Evolutionary conservation across 768 basidiomycete species (phyloP).

Genomic region (Pseudohyphozyma bogoriensis): DNA sequence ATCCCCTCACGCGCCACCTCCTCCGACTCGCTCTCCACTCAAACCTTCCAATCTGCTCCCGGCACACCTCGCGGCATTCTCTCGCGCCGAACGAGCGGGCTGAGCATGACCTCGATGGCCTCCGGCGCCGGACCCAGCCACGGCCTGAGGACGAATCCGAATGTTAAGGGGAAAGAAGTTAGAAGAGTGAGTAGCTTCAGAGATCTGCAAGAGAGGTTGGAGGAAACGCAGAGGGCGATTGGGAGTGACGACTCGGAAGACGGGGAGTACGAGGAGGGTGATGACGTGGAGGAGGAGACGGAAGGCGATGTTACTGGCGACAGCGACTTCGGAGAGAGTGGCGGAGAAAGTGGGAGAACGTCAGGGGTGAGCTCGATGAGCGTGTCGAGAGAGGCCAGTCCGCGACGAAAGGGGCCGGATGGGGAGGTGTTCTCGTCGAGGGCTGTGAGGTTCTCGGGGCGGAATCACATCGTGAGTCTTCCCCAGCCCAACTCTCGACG

Average conservation of each 20-base stretch:
- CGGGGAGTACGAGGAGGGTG: neutral
- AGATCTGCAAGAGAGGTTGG: slow-evolving; percentile 21
- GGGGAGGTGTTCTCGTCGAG: neutral
- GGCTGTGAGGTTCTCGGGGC: neutral
- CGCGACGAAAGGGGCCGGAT: too few relatives aligned
- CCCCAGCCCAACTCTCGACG: neutral
- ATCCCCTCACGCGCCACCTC: slow-evolving; percentile 15
- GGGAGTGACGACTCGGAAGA: neutral
- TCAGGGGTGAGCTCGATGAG: too few relatives aligned
- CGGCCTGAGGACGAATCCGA: neutral
- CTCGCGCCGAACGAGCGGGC: slow-evolving; percentile 6
- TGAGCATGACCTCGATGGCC: slow-evolving; percentile 10
- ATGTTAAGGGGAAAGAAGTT: neutral
- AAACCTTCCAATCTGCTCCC: slow-evolving; percentile 18
- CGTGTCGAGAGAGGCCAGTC: too few relatives aligned
- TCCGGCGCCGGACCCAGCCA: too few relatives aligned
- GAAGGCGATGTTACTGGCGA: too few relatives aligned
- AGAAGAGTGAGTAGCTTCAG: slow-evolving; percentile 21
- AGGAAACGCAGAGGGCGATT: slow-evolving; percentile 23
- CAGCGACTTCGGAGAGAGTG: too few relatives aligned
- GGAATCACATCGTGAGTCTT: neutral
- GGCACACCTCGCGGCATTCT: slow-evolving; percentile 1
- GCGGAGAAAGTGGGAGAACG: neutral
- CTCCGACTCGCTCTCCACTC: slow-evolving; percentile 12
- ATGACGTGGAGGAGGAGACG: slow-evolving; percentile 6